phyloP scores from a whole-genome alignment of 2,329 filamentous ascomycete species.

The Botrytis paeoniae region DNA sequence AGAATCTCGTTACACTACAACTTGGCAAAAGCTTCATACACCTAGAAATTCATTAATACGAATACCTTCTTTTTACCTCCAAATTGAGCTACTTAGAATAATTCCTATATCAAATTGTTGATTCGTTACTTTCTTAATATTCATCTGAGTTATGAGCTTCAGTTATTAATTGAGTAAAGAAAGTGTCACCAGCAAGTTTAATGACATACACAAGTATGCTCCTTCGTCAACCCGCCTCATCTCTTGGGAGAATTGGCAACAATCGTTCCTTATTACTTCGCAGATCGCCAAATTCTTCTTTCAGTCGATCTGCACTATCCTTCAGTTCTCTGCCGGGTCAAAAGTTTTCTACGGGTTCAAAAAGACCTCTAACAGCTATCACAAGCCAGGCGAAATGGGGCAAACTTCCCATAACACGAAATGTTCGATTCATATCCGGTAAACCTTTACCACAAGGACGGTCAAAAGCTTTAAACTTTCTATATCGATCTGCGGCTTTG shows the following conservation, averaged over 20 bases:
- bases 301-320: background rate
- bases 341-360: conserved; percentile 1
- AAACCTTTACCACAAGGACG: conserved; percentile 49
- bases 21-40: conserved; percentile 7
- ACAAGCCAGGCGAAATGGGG: conserved; percentile 16
- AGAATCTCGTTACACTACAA: background rate
- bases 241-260: conserved; percentile 24
- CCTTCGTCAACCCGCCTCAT: conserved; percentile 26
- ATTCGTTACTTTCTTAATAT: background rate
- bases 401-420: conserved; percentile 18
- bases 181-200: background rate
- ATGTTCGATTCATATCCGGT: conserved; percentile 45
- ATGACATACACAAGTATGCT: conserved; percentile 26
- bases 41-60: background rate
- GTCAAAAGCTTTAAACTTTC: conserved; percentile 53
- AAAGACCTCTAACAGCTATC: background rate
- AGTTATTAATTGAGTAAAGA: background rate
- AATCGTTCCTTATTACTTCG: conserved; percentile 13
- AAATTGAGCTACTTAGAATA: background rate
- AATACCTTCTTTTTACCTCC: background rate
- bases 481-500: conserved; percentile 67
- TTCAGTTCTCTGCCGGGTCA: background rate
- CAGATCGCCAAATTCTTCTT: background rate
- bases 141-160: conserved; percentile 4
- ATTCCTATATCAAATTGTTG: background rate